phyloP scores from a whole-genome alignment of 768 basidiomycete species.

The Leccinum obscurum region DNA sequence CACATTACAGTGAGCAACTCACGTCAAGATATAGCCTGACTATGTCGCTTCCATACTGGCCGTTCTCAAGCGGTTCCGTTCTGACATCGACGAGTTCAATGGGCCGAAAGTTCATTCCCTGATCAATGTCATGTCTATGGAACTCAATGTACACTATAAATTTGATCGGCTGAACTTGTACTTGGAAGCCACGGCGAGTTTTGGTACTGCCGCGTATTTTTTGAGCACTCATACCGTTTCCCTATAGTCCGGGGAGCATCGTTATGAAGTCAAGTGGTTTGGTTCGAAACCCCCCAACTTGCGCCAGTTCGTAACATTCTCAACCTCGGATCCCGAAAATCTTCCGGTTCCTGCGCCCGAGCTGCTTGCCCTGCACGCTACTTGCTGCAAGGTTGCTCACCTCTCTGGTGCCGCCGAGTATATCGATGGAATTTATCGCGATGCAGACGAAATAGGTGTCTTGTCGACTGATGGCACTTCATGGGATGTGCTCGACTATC shows the following conservation, averaged over 20 bases:
- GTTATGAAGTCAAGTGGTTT: conserved; percentile 8
- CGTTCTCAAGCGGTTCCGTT: not conserved
- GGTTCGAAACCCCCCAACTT: not conserved
- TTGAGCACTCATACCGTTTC: not conserved
- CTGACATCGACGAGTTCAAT: not conserved
- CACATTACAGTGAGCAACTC: not conserved
- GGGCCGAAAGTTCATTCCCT: conserved; percentile 8
- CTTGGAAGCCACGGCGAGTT: conserved; percentile 10
- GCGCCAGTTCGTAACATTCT: conserved; percentile 5
- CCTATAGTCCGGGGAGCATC: not conserved
- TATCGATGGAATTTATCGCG: conserved; percentile 14
- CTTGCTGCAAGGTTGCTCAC: conserved; percentile 28
- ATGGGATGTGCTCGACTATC: not conserved
- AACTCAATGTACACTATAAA: not conserved
- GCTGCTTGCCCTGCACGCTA: conserved; percentile 23
- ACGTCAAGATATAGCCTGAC: not conserved
- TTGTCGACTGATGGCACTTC: conserved; percentile 8
- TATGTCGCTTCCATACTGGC: not conserved
- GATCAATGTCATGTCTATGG: conserved; percentile 7
- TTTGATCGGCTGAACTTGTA: conserved; percentile 8
- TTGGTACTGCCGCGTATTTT: not conserved
- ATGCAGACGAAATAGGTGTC: conserved; percentile 5
- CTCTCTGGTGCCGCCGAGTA: conserved; percentile 23
- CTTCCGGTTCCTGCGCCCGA: conserved; percentile 16
- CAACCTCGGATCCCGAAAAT: conserved; percentile 1